phyloP scores from a whole-genome alignment of 2,329 filamentous ascomycete species.

The Colletotrichum karsti region DNA sequence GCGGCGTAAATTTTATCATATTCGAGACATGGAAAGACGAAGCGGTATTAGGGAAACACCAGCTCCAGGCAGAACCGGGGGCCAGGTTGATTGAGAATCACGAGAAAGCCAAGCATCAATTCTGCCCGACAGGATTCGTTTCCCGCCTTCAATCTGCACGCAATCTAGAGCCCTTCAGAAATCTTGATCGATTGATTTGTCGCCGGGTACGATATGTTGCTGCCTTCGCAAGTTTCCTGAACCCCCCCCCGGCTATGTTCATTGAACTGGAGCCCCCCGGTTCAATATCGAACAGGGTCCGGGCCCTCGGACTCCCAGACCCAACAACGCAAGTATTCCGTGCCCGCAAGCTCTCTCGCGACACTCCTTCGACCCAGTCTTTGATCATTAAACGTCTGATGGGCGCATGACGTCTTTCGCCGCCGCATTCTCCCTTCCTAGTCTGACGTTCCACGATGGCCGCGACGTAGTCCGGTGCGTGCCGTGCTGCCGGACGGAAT shows the following conservation, averaged over 20 bases:
- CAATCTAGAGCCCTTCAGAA: background rate
- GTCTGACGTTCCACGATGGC: background rate
- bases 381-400: background rate
- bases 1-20: background rate
- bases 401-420: background rate
- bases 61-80: background rate
- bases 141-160: background rate
- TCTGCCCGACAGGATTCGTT: conserved; percentile 10
- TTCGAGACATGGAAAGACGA: background rate
- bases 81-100: background rate
- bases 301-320: background rate
- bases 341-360: background rate
- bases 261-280: too few species aligned
- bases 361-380: background rate
- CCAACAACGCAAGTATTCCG: too few species aligned
- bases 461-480: background rate
- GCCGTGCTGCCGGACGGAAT: background rate
- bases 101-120: conserved; percentile 9
- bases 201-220: background rate
- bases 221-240: too few species aligned
- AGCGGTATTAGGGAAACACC: background rate
- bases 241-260: too few species aligned
- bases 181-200: background rate
- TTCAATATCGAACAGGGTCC: background rate
- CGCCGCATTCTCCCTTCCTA: background rate